A percentile compares a stretch with the other conserved stretches of the same genome.
These are phyloP conservation scores for Sordaria brevicollis DNA, from an alignment of 495 filamentous ascomycete species.

Conservation along the genomic window DNA sequence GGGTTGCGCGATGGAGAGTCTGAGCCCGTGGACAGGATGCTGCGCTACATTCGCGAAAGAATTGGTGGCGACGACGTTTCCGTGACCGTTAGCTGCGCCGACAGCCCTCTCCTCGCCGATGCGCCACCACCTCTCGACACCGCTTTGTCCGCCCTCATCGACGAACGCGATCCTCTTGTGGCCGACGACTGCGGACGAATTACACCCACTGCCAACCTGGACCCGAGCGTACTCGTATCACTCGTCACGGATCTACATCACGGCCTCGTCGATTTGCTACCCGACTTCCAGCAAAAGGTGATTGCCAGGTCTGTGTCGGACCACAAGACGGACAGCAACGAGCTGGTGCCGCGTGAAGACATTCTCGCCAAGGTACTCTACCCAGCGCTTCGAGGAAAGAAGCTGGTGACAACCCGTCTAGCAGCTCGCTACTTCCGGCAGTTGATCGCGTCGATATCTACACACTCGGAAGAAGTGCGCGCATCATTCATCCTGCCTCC, in stretches of 20 bases:
- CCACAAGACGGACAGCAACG: constrained; percentile 20
- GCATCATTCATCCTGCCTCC: constrained; percentile 21
- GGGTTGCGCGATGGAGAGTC: constrained; percentile 17
- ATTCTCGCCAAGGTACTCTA: constrained; percentile 24
- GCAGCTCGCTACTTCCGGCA: constrained; percentile 29
- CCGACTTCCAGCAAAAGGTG: constrained; percentile 21
- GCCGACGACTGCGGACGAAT: constrained; percentile 17
- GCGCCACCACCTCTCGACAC: constrained; percentile 7
- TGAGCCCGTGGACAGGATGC: constrained; percentile 14
- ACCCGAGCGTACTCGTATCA: constrained; percentile 30
- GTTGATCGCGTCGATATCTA: constrained; percentile 28
- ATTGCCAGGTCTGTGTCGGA: constrained; percentile 22
- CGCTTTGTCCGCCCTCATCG: constrained; percentile 13
- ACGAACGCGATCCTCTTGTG: constrained; percentile 11
- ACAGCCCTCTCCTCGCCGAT: constrained; percentile 11
- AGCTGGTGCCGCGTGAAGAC: constrained; percentile 20
- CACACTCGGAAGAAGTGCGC: constrained; percentile 26
- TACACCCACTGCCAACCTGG: constrained; percentile 27
- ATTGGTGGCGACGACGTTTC: constrained; percentile 11
- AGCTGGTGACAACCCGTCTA: constrained; percentile 25
- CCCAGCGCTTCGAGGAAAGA: constrained; percentile 23
- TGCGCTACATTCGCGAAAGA: constrained; percentile 9
- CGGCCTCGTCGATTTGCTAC: constrained; percentile 16
- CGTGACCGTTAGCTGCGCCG: constrained; percentile 18
- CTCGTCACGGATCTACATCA: constrained; percentile 33